Conservation (phyloP, 768 basidiomycete species). For the Psilocybe cubensis region DNA sequence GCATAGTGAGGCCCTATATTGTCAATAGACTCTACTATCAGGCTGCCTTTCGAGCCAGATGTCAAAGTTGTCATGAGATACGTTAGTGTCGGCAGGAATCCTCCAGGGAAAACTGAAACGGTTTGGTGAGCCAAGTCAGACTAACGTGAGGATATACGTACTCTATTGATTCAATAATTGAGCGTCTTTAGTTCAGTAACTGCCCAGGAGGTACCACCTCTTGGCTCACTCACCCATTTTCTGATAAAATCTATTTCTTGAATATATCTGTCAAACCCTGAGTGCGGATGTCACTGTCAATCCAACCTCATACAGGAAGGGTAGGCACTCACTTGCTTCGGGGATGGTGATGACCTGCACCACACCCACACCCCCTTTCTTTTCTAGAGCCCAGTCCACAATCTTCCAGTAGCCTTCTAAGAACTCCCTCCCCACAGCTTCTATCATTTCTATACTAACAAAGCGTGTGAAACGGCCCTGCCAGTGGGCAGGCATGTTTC, state of each 20-base stretch:
- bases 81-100: conserved; percentile 68
- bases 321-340: conserved; percentile 56
- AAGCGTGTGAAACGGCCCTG: conserved; percentile 67
- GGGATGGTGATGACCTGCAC: conserved; percentile 80
- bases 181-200: no score
- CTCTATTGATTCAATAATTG: conserved; percentile 29
- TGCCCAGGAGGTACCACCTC: no score
- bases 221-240: conserved; percentile 79
- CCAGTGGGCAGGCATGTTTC: conserved; percentile 67
- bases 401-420: conserved; percentile 64
- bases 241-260: conserved; percentile 74
- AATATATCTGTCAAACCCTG: conserved; percentile 60
- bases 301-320: neutral
- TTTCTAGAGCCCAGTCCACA: conserved; percentile 71
- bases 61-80: conserved; percentile 49
- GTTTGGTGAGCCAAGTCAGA: neutral
- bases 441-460: conserved; percentile 80
- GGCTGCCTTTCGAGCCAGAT: conserved; percentile 52
- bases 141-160: conserved; percentile 12
- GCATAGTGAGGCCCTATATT: conserved; percentile 82
- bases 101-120: conserved; percentile 68
- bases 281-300: neutral
- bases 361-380: conserved; percentile 59
- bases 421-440: conserved; percentile 71
- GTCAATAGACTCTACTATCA: conserved; percentile 65